A percentile compares a stretch with the other conserved stretches of the same genome.
These are phyloP conservation scores for Penicillium sp. DNA, from an alignment of 2,329 filamentous ascomycete genomes.

Conservation along the genomic window DNA sequence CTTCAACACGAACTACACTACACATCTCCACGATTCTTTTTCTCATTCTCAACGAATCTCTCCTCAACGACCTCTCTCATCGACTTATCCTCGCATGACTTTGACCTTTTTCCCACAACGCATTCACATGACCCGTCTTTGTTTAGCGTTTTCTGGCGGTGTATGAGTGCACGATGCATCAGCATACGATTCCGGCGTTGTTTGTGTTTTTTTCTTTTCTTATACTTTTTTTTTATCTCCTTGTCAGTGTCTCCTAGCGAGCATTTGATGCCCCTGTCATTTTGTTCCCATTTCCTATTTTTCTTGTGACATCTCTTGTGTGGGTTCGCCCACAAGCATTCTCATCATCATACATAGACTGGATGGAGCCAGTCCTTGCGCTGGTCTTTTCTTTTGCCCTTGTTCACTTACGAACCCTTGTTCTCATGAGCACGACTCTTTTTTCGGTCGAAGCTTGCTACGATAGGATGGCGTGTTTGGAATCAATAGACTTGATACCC, in stretches of 20 bases:
- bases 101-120: constrained; percentile 1
- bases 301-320: constrained; percentile 14
- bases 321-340: not conserved
- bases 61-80: constrained; percentile 9
- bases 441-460: constrained; percentile 8
- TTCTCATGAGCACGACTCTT: too few relatives aligned
- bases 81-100: constrained; percentile 12
- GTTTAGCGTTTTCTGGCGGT: constrained; percentile 28
- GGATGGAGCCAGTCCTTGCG: not conserved
- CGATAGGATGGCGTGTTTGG: constrained; percentile 15
- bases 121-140: constrained; percentile 18
- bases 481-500: constrained; percentile 30
- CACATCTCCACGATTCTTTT: not conserved
- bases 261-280: constrained; percentile 5
- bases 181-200: constrained; percentile 25
- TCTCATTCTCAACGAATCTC: not conserved
- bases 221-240: constrained; percentile 8
- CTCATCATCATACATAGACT: constrained; percentile 11
- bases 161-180: constrained; percentile 29
- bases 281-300: constrained; percentile 8
- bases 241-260: constrained; percentile 9
- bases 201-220: not conserved
- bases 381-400: constrained; percentile 9
- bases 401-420: constrained; percentile 5
- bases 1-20: not conserved